Conservation (phyloP, 371 early-diverging fungal species). For the Lichtheimia corymbifera region DNA sequence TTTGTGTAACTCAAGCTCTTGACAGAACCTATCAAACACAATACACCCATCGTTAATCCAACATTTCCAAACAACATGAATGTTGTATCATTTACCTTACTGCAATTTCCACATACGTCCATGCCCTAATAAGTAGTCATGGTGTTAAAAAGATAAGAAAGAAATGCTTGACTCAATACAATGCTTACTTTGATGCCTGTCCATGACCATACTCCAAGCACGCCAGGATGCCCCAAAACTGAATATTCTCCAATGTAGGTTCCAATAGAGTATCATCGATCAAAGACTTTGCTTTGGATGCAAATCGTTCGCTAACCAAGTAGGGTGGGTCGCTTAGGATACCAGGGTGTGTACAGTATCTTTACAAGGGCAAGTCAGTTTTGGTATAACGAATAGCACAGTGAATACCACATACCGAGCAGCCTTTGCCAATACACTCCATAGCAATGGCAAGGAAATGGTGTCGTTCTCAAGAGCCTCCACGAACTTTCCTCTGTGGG, state of each 20-base stretch:
- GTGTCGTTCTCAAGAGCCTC: constrained; percentile 32
- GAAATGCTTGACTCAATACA: neutral
- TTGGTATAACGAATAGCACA: neutral
- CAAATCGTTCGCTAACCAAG: constrained; percentile 46
- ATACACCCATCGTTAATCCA: no score
- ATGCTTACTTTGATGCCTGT: constrained; percentile 47
- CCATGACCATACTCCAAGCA: constrained; percentile 65
- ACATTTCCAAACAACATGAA: neutral
- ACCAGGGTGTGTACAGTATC: constrained; percentile 46
- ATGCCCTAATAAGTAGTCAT: constrained; percentile 35
- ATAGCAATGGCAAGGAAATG: constrained; percentile 37
- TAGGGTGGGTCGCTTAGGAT: constrained; percentile 48
- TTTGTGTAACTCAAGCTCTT: constrained; percentile 58
- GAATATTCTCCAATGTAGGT: constrained; percentile 58
- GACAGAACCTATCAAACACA: constrained; percentile 41
- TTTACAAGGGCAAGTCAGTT: constrained; percentile 12
- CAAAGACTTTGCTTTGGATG: constrained; percentile 38
- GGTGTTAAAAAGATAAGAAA: neutral
- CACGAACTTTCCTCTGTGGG: constrained; percentile 41
- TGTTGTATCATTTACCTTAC: constrained; percentile 25
- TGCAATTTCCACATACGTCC: constrained; percentile 68
- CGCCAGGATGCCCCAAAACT: constrained; percentile 60
- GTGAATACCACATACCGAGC: constrained; percentile 33
- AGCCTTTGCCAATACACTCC: constrained; percentile 49
- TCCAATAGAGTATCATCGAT: constrained; percentile 47